phyloP scores from a whole-genome alignment of 805 yeast species.

The Vanderwaltozyma yarrowii region DNA sequence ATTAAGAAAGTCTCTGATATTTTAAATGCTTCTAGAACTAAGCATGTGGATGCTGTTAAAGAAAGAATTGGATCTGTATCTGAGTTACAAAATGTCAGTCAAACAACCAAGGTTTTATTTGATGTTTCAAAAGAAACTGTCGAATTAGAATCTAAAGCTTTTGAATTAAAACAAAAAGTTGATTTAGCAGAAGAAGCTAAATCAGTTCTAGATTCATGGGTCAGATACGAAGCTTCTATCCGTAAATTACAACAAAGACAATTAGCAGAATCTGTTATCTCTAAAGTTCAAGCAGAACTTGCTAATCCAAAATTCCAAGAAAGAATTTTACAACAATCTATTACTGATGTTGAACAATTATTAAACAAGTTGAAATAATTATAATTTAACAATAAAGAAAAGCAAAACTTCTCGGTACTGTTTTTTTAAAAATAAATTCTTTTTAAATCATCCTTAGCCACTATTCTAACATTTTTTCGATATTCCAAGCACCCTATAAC shows the following conservation, averaged over 20 bases:
- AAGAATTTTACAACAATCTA: constrained; percentile 79
- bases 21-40: constrained; percentile 78
- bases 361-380: constrained; percentile 37
- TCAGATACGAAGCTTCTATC: constrained; percentile 91
- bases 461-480: too few species aligned
- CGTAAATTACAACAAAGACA: constrained; percentile 95
- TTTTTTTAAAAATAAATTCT: too few species aligned
- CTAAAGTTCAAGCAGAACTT: constrained; percentile 80
- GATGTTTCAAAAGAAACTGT: constrained; percentile 96
- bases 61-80: constrained; percentile 82
- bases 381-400: too few species aligned
- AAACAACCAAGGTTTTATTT: constrained; percentile 83
- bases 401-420: too few species aligned
- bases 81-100: constrained; percentile 83
- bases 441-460: too few species aligned
- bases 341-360: constrained; percentile 82
- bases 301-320: constrained; percentile 89
- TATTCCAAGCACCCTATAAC: background rate
- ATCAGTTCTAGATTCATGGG: constrained; percentile 96
- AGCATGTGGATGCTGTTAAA: constrained; percentile 88
- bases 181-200: constrained; percentile 85
- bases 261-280: constrained; percentile 73
- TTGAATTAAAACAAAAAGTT: constrained; percentile 85
- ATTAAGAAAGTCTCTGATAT: constrained; percentile 69
- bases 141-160: constrained; percentile 86